phyloP scores from a whole-genome alignment of 805 yeast species.

The Debaryomyces hansenii region DNA sequence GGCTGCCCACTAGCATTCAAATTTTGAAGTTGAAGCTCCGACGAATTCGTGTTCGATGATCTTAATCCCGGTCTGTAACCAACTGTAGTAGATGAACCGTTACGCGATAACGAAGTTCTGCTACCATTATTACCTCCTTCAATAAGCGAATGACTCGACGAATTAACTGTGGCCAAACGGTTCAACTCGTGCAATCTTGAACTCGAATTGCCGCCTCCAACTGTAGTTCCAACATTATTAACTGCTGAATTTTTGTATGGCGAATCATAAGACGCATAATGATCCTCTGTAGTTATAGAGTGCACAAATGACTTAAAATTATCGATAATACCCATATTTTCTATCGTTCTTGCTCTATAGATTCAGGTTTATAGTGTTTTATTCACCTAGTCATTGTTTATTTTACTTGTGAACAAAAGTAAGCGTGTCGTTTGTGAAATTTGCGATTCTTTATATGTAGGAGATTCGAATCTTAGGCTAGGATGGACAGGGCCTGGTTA shows the following conservation, averaged over 20 bases:
- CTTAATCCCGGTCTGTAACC: constrained; percentile 46
- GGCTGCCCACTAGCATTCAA: constrained; percentile 49
- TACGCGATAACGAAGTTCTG: constrained; percentile 1
- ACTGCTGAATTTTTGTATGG: constrained; percentile 27
- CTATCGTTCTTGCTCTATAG: neutral
- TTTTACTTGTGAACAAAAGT: neutral
- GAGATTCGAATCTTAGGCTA: neutral
- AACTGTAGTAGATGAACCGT: constrained; percentile 14
- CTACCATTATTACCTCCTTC: constrained; percentile 10
- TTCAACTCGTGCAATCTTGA: constrained; percentile 40
- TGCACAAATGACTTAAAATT: constrained; percentile 41
- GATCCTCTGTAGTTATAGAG: constrained; percentile 58
- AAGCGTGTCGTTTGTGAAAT: constrained; percentile 2
- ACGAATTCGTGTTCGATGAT: constrained; percentile 38
- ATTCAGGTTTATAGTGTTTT: neutral
- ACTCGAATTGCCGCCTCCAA: constrained; percentile 21
- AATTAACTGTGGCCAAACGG: constrained; percentile 20
- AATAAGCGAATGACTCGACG: constrained; percentile 29
- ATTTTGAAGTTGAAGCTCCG: constrained; percentile 46
- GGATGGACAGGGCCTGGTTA: no score
- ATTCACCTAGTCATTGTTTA: neutral
- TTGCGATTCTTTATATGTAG: neutral
- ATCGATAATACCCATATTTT: constrained; percentile 37
- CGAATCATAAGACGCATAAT: constrained; percentile 55
- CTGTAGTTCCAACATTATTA: constrained; percentile 7